These are phyloP conservation scores for Tuber calosporum DNA, from an alignment of 495 filamentous ascomycete genomes.

Conservation along the genomic window DNA sequence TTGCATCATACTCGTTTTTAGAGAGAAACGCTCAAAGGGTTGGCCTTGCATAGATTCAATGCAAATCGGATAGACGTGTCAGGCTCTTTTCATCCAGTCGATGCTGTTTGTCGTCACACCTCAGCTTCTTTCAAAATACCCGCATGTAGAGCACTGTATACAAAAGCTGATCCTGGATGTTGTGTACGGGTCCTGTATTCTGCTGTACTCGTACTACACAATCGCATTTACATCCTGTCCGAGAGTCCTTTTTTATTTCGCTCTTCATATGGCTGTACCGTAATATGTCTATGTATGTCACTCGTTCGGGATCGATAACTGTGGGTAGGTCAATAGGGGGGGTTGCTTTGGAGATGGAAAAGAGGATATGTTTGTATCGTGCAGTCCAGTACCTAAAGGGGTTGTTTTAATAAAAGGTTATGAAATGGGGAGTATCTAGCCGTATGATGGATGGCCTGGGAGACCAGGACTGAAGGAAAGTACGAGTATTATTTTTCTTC, in stretches of 20 bases:
- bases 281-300: not conserved
- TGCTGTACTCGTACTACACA: not conserved
- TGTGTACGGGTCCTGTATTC: not conserved
- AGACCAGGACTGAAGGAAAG: not conserved
- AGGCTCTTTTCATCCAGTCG: not conserved
- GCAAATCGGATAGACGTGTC: constrained; percentile 4
- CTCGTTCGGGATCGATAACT: not conserved
- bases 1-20: not conserved
- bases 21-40: not conserved
- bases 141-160: not conserved
- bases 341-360: not conserved
- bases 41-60: not conserved
- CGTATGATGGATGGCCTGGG: not conserved
- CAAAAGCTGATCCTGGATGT: not conserved
- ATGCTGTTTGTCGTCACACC: not conserved
- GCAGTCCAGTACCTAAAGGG: not conserved
- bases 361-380: not conserved
- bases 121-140: not conserved
- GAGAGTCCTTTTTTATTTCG: not conserved
- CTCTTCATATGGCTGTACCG: not conserved
- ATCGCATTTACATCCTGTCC: not conserved
- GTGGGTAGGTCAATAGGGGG: not conserved
- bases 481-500: not conserved
- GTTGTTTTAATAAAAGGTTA: not conserved
- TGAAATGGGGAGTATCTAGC: not conserved